Evolutionary conservation across 306 rosid genomes (phyloP).

Genomic region (Vigna reflexopilosa): DNA sequence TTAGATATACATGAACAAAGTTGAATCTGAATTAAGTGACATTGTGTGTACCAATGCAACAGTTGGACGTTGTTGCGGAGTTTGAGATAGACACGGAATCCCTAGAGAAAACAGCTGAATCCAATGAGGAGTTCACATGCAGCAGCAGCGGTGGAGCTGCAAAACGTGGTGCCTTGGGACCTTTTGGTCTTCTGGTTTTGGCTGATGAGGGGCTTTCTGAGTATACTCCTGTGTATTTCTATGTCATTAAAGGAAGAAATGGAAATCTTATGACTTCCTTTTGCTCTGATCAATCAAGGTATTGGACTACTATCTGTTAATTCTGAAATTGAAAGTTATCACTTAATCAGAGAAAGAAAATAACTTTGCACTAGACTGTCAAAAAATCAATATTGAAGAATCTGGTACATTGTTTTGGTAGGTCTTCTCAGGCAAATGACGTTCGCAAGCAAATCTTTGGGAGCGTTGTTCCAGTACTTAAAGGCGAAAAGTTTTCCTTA

Average conservation of each 20-base stretch:
- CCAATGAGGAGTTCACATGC: conserved; percentile 63
- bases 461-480: conserved; percentile 70
- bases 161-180: conserved; percentile 81
- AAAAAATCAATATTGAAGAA: conserved; percentile 3
- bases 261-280: conserved; percentile 67
- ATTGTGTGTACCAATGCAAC: conserved; percentile 31
- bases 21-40: conserved; percentile 14
- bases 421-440: conserved; percentile 83
- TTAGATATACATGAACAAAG: background rate
- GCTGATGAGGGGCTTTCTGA: conserved; percentile 76
- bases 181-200: conserved; percentile 83
- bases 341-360: background rate
- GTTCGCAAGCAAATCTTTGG: conserved; percentile 67
- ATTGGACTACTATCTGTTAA: background rate
- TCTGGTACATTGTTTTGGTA: conserved; percentile 36
- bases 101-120: conserved; percentile 47
- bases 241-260: conserved; percentile 62
- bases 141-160: conserved; percentile 65
- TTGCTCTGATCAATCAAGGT: conserved; percentile 88
- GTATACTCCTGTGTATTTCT: conserved; percentile 81
- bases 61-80: conserved; percentile 85
- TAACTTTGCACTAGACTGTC: background rate
- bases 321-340: background rate
- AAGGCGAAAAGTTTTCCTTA: conserved; percentile 71
- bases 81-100: conserved; percentile 79